Percentiles rank a stretch among this genome's conserved stretches.
These are phyloP conservation scores for Microascus cirrosus DNA, from an alignment of 2,329 filamentous ascomycete genomes.

Conservation along the genomic window DNA sequence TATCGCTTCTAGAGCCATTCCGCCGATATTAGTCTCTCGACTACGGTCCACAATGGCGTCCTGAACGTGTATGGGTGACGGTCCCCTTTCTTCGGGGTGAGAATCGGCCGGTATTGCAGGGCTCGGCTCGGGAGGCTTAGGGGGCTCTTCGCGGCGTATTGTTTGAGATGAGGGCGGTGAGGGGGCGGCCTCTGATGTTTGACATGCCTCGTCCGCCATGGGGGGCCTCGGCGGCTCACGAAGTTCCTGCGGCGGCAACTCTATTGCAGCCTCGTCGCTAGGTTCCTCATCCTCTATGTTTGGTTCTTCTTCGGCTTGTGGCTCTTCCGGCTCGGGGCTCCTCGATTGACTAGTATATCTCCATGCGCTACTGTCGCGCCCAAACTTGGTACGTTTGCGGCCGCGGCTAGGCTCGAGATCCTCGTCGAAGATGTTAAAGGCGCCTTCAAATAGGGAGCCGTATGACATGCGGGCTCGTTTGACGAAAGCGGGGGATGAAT, in stretches of 20 bases:
- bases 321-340: constrained; percentile 49
- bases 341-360: constrained; percentile 60
- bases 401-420: constrained; percentile 31
- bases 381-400: constrained; percentile 46
- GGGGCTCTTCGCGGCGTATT: not conserved
- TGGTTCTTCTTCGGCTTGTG: constrained; percentile 13
- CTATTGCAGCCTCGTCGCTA: not conserved
- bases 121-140: not conserved
- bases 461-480: constrained; percentile 61
- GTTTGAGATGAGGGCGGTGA: not conserved
- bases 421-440: constrained; percentile 60
- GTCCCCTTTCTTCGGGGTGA: not conserved
- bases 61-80: not conserved
- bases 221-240: constrained; percentile 5
- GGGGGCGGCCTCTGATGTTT: constrained; percentile 17
- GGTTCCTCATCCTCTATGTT: not conserved
- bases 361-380: constrained; percentile 59
- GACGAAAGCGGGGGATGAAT: constrained; percentile 69
- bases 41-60: not conserved
- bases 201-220: constrained; percentile 24
- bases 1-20: not conserved
- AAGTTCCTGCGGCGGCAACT: constrained; percentile 1
- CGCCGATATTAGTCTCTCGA: not conserved
- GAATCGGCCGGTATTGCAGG: not conserved
- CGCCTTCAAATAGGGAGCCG: constrained; percentile 52